Evolutionary conservation across 2,329 filamentous ascomycete genomes (phyloP).

Genomic region (Periconia macrospinosa): DNA sequence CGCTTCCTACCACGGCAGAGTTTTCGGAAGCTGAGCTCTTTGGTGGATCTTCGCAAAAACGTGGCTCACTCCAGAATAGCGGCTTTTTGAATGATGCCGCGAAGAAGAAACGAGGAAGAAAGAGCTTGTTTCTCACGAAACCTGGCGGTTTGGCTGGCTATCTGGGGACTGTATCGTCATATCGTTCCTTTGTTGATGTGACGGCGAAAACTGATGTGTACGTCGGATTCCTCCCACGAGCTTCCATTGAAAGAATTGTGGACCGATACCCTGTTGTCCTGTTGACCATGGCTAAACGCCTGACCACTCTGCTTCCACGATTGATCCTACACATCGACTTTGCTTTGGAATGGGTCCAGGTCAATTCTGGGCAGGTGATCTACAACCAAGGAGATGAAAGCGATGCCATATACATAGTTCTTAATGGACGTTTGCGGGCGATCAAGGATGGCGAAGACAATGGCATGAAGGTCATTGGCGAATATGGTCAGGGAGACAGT

Average conservation of each 20-base stretch:
- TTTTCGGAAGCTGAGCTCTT: constrained; percentile 43
- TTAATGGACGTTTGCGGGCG: constrained; percentile 86
- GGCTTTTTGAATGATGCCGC: constrained; percentile 33
- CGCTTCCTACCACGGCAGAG: constrained; percentile 35
- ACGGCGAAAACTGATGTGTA: constrained; percentile 98
- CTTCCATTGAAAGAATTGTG: constrained; percentile 85
- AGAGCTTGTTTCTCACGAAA: constrained; percentile 86
- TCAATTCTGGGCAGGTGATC: constrained; percentile 91
- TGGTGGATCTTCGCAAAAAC: constrained; percentile 26
- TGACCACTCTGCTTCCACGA: constrained; percentile 85
- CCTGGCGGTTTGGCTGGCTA: constrained; percentile 94
- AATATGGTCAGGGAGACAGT: constrained; percentile 96
- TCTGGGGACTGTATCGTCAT: constrained; percentile 89
- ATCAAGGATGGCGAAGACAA: constrained; percentile 82
- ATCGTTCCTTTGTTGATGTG: constrained; percentile 94
- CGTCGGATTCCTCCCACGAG: constrained; percentile 87
- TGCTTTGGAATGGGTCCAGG: constrained; percentile 96
- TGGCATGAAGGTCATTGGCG: constrained; percentile 81
- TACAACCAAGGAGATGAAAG: constrained; percentile 94
- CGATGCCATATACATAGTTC: constrained; percentile 95
- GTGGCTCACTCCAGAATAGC: constrained; percentile 22
- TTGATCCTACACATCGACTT: constrained; percentile 97
- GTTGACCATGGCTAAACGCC: constrained; percentile 90
- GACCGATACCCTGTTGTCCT: constrained; percentile 91
- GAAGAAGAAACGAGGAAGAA: constrained; percentile 57